Conservation (phyloP, 192 early-diverging fungal species). For the Gigaspora rosea region DNA sequence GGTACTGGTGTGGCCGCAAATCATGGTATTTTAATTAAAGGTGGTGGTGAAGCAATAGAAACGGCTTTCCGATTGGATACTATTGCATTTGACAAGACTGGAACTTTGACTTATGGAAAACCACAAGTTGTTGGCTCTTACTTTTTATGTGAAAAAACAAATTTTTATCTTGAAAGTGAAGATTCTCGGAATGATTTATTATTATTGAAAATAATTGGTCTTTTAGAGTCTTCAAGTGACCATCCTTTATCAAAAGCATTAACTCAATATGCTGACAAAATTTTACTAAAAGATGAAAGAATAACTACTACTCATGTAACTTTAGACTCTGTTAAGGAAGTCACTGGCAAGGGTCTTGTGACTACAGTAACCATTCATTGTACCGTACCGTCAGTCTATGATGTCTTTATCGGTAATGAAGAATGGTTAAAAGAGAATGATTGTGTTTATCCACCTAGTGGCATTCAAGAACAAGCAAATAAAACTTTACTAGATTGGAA, state of each 20-base stretch:
- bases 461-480: constrained; percentile 26
- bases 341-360: constrained; percentile 64
- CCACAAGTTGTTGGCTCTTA: constrained; percentile 57
- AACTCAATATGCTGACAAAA: constrained; percentile 30
- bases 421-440: constrained; percentile 64
- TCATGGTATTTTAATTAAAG: constrained; percentile 68
- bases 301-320: background rate
- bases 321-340: constrained; percentile 4
- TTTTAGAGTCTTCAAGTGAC: constrained; percentile 56
- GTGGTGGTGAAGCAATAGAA: constrained; percentile 76
- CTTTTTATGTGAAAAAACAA: constrained; percentile 2
- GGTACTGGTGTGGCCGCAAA: constrained; percentile 69
- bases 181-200: constrained; percentile 7
- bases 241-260: constrained; percentile 75
- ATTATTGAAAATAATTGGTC: constrained; percentile 46
- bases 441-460: constrained; percentile 40
- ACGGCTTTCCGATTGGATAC: constrained; percentile 57
- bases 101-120: constrained; percentile 73
- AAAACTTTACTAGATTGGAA: constrained; percentile 53
- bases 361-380: constrained; percentile 46
- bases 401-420: constrained; percentile 59
- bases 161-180: background rate
- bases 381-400: constrained; percentile 29
- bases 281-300: background rate
- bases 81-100: constrained; percentile 88